Evolutionary conservation across 2,329 filamentous ascomycete genomes (phyloP).

Genomic region (Trichoderma hamatum): DNA sequence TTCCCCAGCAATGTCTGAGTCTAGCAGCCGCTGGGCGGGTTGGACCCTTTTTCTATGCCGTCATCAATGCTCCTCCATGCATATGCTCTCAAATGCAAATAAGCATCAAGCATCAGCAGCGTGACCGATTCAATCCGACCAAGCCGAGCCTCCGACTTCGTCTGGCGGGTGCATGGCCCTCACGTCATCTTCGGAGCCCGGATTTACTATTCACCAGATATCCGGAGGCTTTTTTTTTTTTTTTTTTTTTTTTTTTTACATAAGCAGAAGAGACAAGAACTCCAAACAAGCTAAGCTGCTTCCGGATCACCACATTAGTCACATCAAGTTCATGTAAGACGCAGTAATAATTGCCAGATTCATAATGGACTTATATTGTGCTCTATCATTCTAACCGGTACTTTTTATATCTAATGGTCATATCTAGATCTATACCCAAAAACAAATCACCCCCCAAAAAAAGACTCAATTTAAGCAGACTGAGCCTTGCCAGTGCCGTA

Average conservation of each 20-base stretch:
- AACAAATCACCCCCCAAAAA: neutral
- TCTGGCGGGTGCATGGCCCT: neutral
- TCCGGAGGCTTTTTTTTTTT: neutral
- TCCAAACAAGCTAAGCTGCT: neutral
- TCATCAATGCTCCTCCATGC: neutral
- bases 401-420: constrained; percentile 4
- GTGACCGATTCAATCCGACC: neutral
- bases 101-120: neutral
- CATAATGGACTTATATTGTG: constrained; percentile 14
- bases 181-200: neutral
- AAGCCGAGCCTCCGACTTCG: constrained; percentile 1
- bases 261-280: neutral
- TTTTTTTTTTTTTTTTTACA: neutral
- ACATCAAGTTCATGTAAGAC: neutral
- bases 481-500: constrained; percentile 52
- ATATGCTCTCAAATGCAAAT: neutral
- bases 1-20: neutral
- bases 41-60: neutral
- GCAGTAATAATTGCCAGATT: neutral
- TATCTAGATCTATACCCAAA: constrained; percentile 18
- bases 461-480: constrained; percentile 13
- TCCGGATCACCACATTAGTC: neutral
- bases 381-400: constrained; percentile 21
- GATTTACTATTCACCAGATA: neutral
- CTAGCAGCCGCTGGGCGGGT: neutral